Base-by-base conservation (phyloP, 1,139 yeast species). In the Suhomyces kunorum region DNA sequence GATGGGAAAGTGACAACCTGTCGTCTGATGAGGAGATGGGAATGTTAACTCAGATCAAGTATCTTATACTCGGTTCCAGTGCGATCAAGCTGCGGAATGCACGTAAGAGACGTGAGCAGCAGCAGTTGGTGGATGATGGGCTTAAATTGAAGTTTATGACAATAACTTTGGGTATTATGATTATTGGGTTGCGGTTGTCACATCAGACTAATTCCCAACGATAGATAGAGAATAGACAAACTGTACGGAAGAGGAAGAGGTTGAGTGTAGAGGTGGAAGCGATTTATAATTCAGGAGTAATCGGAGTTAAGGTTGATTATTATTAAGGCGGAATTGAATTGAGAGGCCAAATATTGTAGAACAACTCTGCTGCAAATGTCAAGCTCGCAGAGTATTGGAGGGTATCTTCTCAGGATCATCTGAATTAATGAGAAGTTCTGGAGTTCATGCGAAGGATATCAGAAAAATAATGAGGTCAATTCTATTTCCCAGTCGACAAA, bases 121-220 rank as follows among this genome's bases (percentile, higher is more conserved):
- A 47, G 45, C 47, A 56, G 31, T 54, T 66, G 31, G 71, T 66
- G 23, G 77, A 71, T 43, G 77, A 72, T 49, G 58, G 63, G 19
- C 58, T 72, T 46, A 70, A 66, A 54, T 66, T 68, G 49, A 73
- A 71, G 53, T 72, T 72, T 44, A 56, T 72, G 35, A 65, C 74
- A 28, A 65, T 72, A 34, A 74, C 75, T 6, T 55, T 72, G 34
- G 77, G 76, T 20, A 71, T 72, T 6, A 58, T 68, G 46, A 67
- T 72, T 28, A 57, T 72, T 36, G 76, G 75, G 2, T 55, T 71
- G 36, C 61, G 68, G 46, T 63, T 71, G 45, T 66, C 75, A 20
- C 54, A 54, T 17, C 59, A 55, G 30, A 51, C 39, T 36, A 43
- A 46, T 19, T 8, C 32, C 17, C 36, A 34, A n/a, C 32, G 31